Evolutionary conservation across 371 early-diverging fungal species (phyloP).

Genomic region (Zopfochytrium polystomum): DNA sequence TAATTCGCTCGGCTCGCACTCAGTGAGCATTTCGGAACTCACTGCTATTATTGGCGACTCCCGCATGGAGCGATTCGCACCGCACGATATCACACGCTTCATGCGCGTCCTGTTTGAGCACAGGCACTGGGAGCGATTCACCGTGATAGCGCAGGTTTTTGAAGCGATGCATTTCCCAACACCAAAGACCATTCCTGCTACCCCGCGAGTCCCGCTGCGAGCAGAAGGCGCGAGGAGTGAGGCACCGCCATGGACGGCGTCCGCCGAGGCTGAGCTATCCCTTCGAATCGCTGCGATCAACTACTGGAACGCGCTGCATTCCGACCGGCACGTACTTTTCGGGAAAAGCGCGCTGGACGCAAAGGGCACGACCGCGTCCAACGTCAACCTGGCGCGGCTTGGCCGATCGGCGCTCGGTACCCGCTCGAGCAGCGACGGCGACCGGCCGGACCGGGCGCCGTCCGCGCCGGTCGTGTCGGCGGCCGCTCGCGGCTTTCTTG

Average conservation of each 20-base stretch:
- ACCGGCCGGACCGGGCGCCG: background rate
- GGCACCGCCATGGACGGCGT: background rate
- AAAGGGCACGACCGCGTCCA: background rate
- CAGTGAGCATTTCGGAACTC: background rate
- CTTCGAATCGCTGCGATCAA: conserved; percentile 29
- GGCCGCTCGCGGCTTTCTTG: background rate
- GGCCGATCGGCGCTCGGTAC: background rate
- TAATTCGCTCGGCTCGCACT: background rate
- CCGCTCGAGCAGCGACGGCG: conserved; percentile 18
- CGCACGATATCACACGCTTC: conserved; percentile 23
- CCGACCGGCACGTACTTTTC: conserved; percentile 38
- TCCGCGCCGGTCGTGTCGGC: background rate
- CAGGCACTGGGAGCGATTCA: conserved; percentile 36
- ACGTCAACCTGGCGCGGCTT: conserved; percentile 2
- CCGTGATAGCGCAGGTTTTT: conserved; percentile 22
- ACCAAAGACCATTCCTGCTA: no score
- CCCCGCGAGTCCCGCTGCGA: no score
- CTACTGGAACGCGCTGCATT: conserved; percentile 29
- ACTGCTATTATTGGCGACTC: no score
- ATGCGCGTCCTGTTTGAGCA: conserved; percentile 17
- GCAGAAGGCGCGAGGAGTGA: background rate
- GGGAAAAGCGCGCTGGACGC: conserved; percentile 8
- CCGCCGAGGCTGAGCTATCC: conserved; percentile 17
- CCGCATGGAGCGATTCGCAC: conserved; percentile 9
- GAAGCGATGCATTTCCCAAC: conserved; percentile 5